phyloP scores from a whole-genome alignment of 805 yeast genomes.

The Cyberlindnera sargentensis region DNA sequence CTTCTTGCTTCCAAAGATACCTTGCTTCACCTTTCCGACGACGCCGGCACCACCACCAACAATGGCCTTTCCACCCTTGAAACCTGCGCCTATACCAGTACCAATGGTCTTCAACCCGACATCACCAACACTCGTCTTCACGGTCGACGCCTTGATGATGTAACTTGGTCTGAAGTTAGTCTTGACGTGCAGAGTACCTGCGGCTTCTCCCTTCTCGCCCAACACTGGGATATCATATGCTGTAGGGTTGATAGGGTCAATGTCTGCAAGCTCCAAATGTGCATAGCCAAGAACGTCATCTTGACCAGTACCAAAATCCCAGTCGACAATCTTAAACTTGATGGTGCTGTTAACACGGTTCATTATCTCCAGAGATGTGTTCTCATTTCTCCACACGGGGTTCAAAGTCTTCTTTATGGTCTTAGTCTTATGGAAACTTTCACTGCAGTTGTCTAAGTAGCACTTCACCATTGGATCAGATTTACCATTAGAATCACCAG shows the following conservation, averaged over 20 bases:
- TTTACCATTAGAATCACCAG: conserved; percentile 89
- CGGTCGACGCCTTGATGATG: conserved; percentile 38
- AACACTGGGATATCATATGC: conserved; percentile 45
- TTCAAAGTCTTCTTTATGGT: conserved; percentile 78
- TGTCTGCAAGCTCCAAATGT: conserved; percentile 44
- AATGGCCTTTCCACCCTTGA: conserved; percentile 36
- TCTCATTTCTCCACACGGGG: conserved; percentile 80
- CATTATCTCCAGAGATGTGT: conserved; percentile 43
- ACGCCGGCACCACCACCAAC: conserved; percentile 40
- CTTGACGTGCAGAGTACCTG: conserved; percentile 56
- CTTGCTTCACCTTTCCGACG: conserved; percentile 33
- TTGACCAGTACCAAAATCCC: conserved; percentile 88
- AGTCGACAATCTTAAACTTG: conserved; percentile 61
- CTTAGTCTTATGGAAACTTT: conserved; percentile 63
- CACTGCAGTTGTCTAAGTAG: conserved; percentile 54
- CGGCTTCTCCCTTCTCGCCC: conserved; percentile 34
- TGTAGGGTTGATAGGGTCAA: conserved; percentile 50
- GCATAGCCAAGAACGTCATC: conserved; percentile 79
- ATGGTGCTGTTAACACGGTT: conserved; percentile 59
- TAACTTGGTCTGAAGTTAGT: conserved; percentile 67
- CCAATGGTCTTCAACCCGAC: conserved; percentile 47
- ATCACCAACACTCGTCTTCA: conserved; percentile 35
- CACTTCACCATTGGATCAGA: conserved; percentile 86
- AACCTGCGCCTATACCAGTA: conserved; percentile 40
- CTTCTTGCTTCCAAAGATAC: conserved; percentile 31